These are phyloP conservation scores for Aspergillus clavatus DNA, from an alignment of 2,329 filamentous ascomycete genomes.

Conservation along the genomic window DNA sequence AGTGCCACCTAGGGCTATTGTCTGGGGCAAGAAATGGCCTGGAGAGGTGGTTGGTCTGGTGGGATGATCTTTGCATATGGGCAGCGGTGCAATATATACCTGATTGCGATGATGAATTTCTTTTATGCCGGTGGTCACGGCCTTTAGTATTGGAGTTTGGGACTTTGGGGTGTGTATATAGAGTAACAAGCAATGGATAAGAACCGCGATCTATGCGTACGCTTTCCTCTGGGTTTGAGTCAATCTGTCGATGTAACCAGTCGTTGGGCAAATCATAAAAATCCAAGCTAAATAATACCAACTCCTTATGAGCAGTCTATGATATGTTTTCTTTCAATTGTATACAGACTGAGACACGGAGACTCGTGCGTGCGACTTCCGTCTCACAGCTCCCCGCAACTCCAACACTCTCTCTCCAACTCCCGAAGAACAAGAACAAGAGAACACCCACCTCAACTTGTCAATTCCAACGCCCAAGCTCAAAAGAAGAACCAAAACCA, in stretches of 20 bases:
- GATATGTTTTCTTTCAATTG: no score
- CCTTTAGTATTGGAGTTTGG: not conserved
- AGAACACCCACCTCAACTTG: no score
- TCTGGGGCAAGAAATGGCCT: constrained; percentile 77
- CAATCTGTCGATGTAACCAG: no score
- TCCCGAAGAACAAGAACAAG: no score
- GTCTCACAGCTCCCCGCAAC: not conserved
- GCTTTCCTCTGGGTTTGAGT: no score
- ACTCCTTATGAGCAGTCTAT: no score
- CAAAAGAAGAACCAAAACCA: not conserved
- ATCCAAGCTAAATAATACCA: no score
- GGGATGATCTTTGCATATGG: constrained; percentile 37
- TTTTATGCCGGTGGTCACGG: not conserved
- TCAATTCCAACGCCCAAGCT: not conserved
- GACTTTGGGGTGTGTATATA: not conserved
- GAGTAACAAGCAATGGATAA: no score
- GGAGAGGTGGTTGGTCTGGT: constrained; percentile 76
- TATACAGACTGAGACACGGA: no score
- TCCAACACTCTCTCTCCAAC: not conserved
- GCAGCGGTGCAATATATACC: not conserved
- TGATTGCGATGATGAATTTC: not conserved
- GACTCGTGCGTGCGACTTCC: not conserved
- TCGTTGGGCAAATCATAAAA: no score
- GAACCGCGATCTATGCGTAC: no score
- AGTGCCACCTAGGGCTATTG: constrained; percentile 71